Percentiles rank a stretch among this genome's conserved stretches.
These are phyloP conservation scores for Xylariales sp. DNA, from an alignment of 2,329 filamentous ascomycete genomes.

Conservation along the genomic window DNA sequence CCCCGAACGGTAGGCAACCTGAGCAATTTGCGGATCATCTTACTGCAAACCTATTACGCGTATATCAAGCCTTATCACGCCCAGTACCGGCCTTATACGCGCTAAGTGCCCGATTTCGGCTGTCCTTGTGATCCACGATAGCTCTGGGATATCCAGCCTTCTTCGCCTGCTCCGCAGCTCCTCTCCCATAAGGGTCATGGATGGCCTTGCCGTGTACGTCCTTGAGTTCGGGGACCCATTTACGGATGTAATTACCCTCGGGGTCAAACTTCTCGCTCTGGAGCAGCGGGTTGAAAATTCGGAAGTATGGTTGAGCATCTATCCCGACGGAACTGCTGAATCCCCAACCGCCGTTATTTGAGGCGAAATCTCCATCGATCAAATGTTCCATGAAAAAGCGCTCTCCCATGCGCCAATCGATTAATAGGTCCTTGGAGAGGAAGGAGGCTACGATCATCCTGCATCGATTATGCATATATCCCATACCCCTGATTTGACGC, in stretches of 20 bases:
- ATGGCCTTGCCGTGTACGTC: constrained; percentile 74
- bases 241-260: constrained; percentile 81
- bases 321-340: constrained; percentile 65
- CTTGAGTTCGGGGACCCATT: constrained; percentile 82
- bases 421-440: constrained; percentile 79
- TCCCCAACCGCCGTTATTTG: constrained; percentile 76
- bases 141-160: constrained; percentile 78
- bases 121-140: constrained; percentile 79
- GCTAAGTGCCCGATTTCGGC: constrained; percentile 73
- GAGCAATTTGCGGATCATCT: not conserved
- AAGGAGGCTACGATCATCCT: constrained; percentile 89
- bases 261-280: constrained; percentile 90
- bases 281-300: constrained; percentile 86
- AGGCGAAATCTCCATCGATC: constrained; percentile 83
- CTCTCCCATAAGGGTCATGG: constrained; percentile 82
- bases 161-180: constrained; percentile 67
- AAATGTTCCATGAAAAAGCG: constrained; percentile 84
- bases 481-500: constrained; percentile 76
- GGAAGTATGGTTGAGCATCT: constrained; percentile 89
- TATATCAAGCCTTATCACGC: constrained; percentile 54
- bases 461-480: constrained; percentile 87
- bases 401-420: constrained; percentile 88
- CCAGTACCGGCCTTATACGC: constrained; percentile 76
- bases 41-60: not conserved
- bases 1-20: not conserved